phyloP scores from a whole-genome alignment of 257 asterid genomes.

The Asclepias syriaca region DNA sequence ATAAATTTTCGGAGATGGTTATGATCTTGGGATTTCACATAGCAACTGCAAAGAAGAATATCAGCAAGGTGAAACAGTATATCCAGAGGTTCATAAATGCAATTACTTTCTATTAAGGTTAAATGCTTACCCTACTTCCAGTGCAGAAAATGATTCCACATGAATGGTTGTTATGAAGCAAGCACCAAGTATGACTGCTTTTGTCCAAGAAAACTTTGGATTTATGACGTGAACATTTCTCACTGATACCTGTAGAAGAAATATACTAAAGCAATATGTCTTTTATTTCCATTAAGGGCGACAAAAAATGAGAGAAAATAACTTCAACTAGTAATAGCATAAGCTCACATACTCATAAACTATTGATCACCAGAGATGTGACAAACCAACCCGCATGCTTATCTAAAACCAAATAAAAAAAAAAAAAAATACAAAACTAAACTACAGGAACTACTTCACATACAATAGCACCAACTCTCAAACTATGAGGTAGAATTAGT shows the following conservation, averaged over 20 bases:
- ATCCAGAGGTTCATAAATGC: background rate
- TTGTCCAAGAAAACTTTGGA: slow-evolving; percentile 73
- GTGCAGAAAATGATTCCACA: slow-evolving; percentile 77
- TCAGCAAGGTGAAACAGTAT: slow-evolving; percentile 17
- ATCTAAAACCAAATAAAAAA: slow-evolving; percentile 3
- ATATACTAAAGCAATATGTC: background rate
- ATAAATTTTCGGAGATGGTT: slow-evolving; percentile 63
- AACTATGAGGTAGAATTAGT: slow-evolving; percentile 61
- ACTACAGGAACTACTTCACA: slow-evolving; percentile 21
- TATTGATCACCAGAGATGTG: background rate
- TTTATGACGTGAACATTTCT: slow-evolving; percentile 70
- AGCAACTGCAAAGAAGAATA: slow-evolving; percentile 46
- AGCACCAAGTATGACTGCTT: slow-evolving; percentile 73
- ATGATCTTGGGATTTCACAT: slow-evolving; percentile 39
- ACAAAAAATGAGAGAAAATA: background rate
- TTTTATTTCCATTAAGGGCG: background rate
- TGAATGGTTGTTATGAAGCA: slow-evolving; percentile 61
- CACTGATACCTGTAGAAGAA: slow-evolving; percentile 55
- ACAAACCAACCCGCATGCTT: too few species aligned
- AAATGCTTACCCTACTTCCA: slow-evolving; percentile 59
- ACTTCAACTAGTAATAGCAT: slow-evolving; percentile 1
- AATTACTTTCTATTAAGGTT: slow-evolving; percentile 5
- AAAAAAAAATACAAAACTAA: background rate
- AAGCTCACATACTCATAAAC: background rate
- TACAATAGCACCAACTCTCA: slow-evolving; percentile 88